Conservation (phyloP, 257 asterid species). For the Jaltomata sinuosa region DNA sequence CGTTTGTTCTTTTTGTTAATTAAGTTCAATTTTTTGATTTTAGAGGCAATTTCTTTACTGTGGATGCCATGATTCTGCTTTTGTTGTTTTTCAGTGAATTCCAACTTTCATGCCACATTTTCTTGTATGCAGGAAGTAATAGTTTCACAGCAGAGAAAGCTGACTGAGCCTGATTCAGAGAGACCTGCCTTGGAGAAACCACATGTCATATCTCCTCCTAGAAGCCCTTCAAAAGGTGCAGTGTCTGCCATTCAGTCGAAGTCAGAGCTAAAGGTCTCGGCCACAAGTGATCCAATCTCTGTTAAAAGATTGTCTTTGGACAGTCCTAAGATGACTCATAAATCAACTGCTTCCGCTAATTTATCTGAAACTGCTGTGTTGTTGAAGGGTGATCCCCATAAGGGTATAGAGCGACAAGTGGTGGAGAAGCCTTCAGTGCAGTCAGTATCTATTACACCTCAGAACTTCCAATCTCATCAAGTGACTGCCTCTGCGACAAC, state of each 20-base stretch:
- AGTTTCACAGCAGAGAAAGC: slow-evolving; percentile 21
- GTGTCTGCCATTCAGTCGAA: slow-evolving; percentile 12
- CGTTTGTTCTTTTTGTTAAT: not conserved
- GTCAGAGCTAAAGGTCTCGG: slow-evolving; percentile 26
- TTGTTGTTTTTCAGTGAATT: not conserved
- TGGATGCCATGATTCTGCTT: not conserved
- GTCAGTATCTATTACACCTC: slow-evolving; percentile 14
- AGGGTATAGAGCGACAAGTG: slow-evolving; percentile 23
- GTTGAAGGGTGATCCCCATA: slow-evolving; percentile 27
- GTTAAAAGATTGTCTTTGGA: slow-evolving; percentile 32
- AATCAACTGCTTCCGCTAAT: slow-evolving; percentile 16
- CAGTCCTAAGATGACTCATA: slow-evolving; percentile 31
- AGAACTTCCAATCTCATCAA: slow-evolving; percentile 22
- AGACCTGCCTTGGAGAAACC: slow-evolving; percentile 16
- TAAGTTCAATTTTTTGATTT: not conserved
- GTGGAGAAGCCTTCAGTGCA: slow-evolving; percentile 26
- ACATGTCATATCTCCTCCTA: slow-evolving; percentile 27
- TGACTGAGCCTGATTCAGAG: slow-evolving; percentile 17
- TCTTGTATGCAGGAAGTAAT: slow-evolving; percentile 38
- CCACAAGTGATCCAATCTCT: slow-evolving; percentile 15
- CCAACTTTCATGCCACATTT: not conserved
- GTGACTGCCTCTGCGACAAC: slow-evolving; percentile 14
- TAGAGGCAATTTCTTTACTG: not conserved
- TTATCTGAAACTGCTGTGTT: slow-evolving; percentile 26
- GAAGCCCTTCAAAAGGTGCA: slow-evolving; percentile 37